Conservation (phyloP, 306 rosid species). For the Trifolium pratense region DNA sequence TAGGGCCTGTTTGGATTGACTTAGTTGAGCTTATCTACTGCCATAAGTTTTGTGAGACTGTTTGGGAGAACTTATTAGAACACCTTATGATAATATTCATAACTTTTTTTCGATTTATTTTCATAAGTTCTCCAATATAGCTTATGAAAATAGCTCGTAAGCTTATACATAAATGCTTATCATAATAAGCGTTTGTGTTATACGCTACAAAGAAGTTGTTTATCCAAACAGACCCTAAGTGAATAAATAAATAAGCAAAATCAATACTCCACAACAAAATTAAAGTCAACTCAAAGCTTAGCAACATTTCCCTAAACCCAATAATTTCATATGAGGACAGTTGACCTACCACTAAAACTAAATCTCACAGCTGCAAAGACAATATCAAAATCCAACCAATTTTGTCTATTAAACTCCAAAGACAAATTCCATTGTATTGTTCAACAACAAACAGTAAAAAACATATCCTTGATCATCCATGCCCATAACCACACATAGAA, state of each 20-base stretch:
- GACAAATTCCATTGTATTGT: constrained; percentile 15
- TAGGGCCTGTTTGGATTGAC: too few relatives aligned
- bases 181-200: too few relatives aligned
- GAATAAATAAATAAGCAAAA: not conserved
- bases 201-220: too few relatives aligned
- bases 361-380: constrained; percentile 16
- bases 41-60: too few relatives aligned
- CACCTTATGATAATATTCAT: too few relatives aligned
- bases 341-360: constrained; percentile 22
- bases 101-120: too few relatives aligned
- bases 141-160: too few relatives aligned
- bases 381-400: not conserved
- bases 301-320: not conserved
- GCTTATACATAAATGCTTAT: too few relatives aligned
- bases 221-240: too few relatives aligned
- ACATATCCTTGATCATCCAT: constrained; percentile 11
- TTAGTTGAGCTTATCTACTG: too few relatives aligned
- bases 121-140: too few relatives aligned
- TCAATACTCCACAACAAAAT: constrained; percentile 10
- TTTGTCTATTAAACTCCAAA: not conserved
- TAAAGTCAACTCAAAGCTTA: constrained; percentile 36
- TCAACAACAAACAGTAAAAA: constrained; percentile 21
- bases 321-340: not conserved
- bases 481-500: constrained; percentile 10
- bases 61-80: too few relatives aligned